Evolutionary conservation across 2,329 filamentous ascomycete genomes (phyloP).

Genomic region (Pyrenophora teres): DNA sequence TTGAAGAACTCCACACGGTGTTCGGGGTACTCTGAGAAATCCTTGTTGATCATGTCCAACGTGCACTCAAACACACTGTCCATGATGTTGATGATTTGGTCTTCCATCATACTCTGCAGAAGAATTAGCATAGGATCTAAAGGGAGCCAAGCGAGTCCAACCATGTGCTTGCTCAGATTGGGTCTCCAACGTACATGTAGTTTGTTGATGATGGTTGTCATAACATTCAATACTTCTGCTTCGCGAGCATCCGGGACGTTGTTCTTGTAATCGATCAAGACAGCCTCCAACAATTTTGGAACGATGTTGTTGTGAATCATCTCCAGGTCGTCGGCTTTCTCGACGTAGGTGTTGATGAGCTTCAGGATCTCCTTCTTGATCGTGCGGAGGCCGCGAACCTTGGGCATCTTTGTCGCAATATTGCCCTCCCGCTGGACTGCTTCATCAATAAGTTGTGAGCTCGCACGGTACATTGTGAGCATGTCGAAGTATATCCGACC

Average conservation of each 20-base stretch:
- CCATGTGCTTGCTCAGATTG: conserved; percentile 57
- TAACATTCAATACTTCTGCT: conserved; percentile 94
- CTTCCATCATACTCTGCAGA: conserved; percentile 85
- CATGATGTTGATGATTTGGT: conserved; percentile 96
- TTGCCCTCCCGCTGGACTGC: conserved; percentile 88
- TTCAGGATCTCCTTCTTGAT: conserved; percentile 99
- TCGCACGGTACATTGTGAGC: conserved; percentile 98
- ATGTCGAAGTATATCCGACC: conserved; percentile 97
- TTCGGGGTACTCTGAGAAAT: conserved; percentile 98
- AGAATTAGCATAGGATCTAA: conserved; percentile 25
- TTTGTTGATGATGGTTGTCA: conserved; percentile 96
- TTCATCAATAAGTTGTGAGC: conserved; percentile 94
- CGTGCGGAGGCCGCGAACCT: conserved; percentile 89
- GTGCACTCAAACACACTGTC: conserved; percentile 99
- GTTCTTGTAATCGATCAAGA: conserved; percentile 93
- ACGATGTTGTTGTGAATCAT: conserved; percentile 94
- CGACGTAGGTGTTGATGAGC: conserved; percentile 95
- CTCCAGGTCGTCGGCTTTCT: conserved; percentile 95
- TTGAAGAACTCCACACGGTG: conserved; percentile 99
- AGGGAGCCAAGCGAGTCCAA: conserved; percentile 35
- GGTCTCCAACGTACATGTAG: conserved; percentile 79
- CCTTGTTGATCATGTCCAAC: conserved; percentile 99
- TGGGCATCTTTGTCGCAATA: conserved; percentile 95
- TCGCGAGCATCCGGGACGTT: conserved; percentile 96
- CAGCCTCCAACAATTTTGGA: conserved; percentile 90